Evolutionary conservation across 2,329 filamentous ascomycete species (phyloP), one percentile per base, ranked within the genome.

Genomic region (Beauveria scarabaeidicola): DNA sequence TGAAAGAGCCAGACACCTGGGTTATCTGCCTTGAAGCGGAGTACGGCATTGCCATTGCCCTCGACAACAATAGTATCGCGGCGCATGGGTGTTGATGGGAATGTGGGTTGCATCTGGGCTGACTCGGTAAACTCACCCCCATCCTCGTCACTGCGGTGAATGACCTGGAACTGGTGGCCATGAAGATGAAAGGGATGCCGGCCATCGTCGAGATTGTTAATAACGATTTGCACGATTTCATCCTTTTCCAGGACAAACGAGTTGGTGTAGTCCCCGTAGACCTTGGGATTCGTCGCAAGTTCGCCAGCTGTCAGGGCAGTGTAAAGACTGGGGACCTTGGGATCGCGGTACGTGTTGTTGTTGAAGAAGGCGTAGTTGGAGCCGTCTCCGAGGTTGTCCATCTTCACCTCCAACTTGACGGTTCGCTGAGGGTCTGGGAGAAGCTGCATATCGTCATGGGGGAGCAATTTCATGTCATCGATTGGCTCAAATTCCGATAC

Each of bases 261-360:
- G 66, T 89, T 80, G 0, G 86, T 85, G 69, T 82, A 83, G 19
- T 78, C 75, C 32, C 88, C 88, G 68, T 91, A 91, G 4, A 91
- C 74, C 1, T 69, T 64, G 0, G 84, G 76, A 62, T 90, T 78
- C 1, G 76, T 77, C 15, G 84, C 81, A 19, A 79, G 74, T 54
- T 89, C 74, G n/a, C 83, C 84, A 1, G 84, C 73, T 0, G 83
- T 84, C 4, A 95, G 77, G 1, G 81, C 89, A 0, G 87, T 90
- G 77, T 91, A 95, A 0, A 96, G 78, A 0, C 87, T 85, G 0
- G 91, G 91, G 0, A 95, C 90, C 69, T 90, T 89, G 52, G 89
- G 90, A 0, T 74, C 59, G 3, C 82, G 81, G 70, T 92, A 96
- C 29, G 88, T 90, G 63, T 90, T 83, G 71, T 89, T 86, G 76